Evolutionary conservation across 345 rosid species (phyloP), one percentile per base, ranked within the genome.

Genomic region (Geranium rotundifolium): DNA sequence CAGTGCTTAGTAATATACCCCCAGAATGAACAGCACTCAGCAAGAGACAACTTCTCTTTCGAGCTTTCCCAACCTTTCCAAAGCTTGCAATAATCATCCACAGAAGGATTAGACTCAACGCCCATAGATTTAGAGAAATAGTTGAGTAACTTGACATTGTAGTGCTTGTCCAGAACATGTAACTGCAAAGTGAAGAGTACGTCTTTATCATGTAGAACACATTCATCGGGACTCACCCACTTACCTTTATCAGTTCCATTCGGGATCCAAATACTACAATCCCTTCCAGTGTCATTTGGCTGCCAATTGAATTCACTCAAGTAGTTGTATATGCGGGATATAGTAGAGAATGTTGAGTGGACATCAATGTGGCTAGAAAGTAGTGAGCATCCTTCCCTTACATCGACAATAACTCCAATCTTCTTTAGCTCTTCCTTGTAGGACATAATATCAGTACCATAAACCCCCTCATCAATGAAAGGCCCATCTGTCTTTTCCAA

Each of bases 1-100:
- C 67, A 27, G 14, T 77, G 63, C 56, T 23, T 60, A 46, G 71
- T 0, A 29, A 70, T 74, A 54, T 64, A 79, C 12, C 67, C 37
- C 97, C 97, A 90, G 65, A 90, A 90, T 57, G 91, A 81, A 72
- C 77, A 76, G 55, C 91, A 90, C 60, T 82, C 79, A 0, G 58
- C 70, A 9, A 67, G 23, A 2, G 87, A 73, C 80, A 87, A 61
- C 15, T 17, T 49, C 1, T 60, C 54, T 46, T 58, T 65, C 2
- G 71, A 77, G 19, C 29, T 60, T 73, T 82, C 95, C 95, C 90
- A 87, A n/a, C 13, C 68, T 73, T 81, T 76, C 95, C 97, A 87
- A 58, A 90, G 79, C 19, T 62, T 71, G 63, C 80, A 79, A 71
- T 81, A 85, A 63, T 90, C 85, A 27, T 77, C 79, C 57, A 77